Evolutionary conservation across 2,329 filamentous ascomycete species (phyloP).

Genomic region (Trichoderma oligosporum): DNA sequence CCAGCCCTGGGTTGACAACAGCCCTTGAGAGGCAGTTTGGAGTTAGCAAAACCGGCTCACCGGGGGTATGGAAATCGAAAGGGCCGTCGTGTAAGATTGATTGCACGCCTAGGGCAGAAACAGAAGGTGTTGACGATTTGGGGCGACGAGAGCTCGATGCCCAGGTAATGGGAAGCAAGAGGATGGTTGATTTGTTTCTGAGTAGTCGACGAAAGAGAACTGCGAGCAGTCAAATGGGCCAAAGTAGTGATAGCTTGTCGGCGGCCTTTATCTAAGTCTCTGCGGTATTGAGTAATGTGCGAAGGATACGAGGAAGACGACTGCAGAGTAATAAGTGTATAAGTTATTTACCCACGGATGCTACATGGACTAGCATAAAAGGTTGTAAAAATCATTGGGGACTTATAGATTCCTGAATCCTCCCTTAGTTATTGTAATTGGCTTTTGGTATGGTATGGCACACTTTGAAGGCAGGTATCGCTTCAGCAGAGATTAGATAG

Average conservation of each 20-base stretch:
- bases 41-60: conserved; percentile 23
- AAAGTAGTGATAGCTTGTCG: conserved; percentile 29
- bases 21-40: conserved; percentile 25
- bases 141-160: conserved; percentile 25
- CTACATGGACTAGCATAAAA: background rate
- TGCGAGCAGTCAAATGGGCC: conserved; percentile 31
- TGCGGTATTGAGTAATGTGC: background rate
- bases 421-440: background rate
- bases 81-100: background rate
- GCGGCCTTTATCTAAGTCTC: conserved; percentile 32
- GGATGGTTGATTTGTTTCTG: conserved; percentile 54
- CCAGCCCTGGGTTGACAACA: conserved; percentile 29
- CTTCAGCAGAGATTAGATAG: background rate
- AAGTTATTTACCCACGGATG: background rate
- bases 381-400: background rate
- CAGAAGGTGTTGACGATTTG: background rate
- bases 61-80: conserved; percentile 18
- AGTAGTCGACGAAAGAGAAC: conserved; percentile 45
- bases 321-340: background rate
- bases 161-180: conserved; percentile 43
- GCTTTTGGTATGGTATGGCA: background rate
- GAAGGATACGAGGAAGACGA: background rate
- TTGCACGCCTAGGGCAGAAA: background rate
- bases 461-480: background rate
- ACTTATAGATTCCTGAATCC: background rate